Percentiles rank a stretch among this genome's conserved stretches.
phyloP scores from a whole-genome alignment of 306 rosid species.

The Ammopiptanthus mongolicus region DNA sequence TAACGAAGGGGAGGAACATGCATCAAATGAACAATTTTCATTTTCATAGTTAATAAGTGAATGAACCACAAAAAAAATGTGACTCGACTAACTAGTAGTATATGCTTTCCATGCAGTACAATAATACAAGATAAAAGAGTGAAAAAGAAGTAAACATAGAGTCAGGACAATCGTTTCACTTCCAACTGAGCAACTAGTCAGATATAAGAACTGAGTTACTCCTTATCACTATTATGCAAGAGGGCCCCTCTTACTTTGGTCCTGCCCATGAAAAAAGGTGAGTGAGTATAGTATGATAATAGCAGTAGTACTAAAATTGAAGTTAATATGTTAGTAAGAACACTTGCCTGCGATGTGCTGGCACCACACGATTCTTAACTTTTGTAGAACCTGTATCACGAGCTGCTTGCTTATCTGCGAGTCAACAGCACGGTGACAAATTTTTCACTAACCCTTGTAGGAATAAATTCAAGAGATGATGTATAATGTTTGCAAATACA shows the following conservation, averaged over 20 bases:
- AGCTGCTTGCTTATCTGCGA: slow-evolving; percentile 44
- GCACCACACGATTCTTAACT: slow-evolving; percentile 56
- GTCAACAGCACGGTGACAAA: neutral
- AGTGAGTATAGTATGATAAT: neutral
- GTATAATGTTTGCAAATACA: neutral
- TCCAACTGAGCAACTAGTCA: neutral
- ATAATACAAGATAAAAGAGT: neutral
- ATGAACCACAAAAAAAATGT: neutral
- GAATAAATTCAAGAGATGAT: neutral
- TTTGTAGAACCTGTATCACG: slow-evolving; percentile 32
- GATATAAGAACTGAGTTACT: neutral
- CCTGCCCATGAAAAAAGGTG: slow-evolving; percentile 37
- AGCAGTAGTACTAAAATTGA: neutral
- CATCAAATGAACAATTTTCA: slow-evolving; percentile 20
- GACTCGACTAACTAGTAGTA: neutral
- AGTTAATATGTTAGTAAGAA: neutral
- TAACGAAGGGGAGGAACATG: neutral
- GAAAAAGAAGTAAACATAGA: slow-evolving; percentile 5
- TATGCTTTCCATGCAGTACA: neutral
- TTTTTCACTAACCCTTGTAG: neutral
- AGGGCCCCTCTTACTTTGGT: slow-evolving; percentile 72
- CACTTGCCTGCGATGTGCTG: slow-evolving; percentile 60
- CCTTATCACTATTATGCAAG: slow-evolving; percentile 50
- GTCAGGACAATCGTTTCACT: neutral
- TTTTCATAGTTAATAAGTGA: slow-evolving; percentile 7